Evolutionary conservation across 805 yeast genomes (phyloP).

Genomic region (Lachancea meyersii): DNA sequence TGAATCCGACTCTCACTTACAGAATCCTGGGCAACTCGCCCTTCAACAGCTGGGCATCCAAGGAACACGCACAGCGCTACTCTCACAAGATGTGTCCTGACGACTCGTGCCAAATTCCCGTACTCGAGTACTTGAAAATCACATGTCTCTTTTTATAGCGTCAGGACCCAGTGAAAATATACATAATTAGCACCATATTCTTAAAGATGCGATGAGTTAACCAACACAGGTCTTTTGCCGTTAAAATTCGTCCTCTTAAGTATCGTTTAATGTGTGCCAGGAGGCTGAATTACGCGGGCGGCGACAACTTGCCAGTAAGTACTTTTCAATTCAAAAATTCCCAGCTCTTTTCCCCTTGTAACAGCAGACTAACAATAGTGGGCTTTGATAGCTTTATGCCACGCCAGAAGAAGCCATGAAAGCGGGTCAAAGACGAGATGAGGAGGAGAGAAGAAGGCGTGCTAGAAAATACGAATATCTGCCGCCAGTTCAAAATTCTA

Average conservation of each 20-base stretch:
- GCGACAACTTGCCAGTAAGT: conserved; percentile 30
- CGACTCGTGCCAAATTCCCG: too few relatives aligned
- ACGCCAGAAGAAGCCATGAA: conserved; percentile 35
- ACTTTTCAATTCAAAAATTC: too few relatives aligned
- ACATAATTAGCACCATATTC: not conserved
- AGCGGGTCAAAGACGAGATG: conserved; percentile 23
- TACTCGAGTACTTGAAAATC: too few relatives aligned
- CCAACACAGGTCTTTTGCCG: not conserved
- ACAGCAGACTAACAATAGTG: conserved; percentile 8
- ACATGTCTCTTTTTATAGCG: too few relatives aligned
- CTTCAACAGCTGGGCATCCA: too few relatives aligned
- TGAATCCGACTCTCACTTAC: too few relatives aligned
- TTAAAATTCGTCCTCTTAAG: not conserved
- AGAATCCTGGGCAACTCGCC: too few relatives aligned
- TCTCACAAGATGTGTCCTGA: too few relatives aligned
- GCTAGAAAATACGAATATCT: conserved; percentile 18
- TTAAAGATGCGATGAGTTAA: not conserved
- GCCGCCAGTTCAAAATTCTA: not conserved
- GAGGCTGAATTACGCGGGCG: conserved; percentile 31
- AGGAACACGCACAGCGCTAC: too few relatives aligned
- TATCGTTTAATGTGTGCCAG: conserved; percentile 24
- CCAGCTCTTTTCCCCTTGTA: not conserved
- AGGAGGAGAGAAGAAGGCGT: conserved; percentile 23
- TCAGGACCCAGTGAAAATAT: not conserved
- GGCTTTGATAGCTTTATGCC: conserved; percentile 22